Evolutionary conservation across 306 rosid species (phyloP).

Genomic region (Cicer judaicum): DNA sequence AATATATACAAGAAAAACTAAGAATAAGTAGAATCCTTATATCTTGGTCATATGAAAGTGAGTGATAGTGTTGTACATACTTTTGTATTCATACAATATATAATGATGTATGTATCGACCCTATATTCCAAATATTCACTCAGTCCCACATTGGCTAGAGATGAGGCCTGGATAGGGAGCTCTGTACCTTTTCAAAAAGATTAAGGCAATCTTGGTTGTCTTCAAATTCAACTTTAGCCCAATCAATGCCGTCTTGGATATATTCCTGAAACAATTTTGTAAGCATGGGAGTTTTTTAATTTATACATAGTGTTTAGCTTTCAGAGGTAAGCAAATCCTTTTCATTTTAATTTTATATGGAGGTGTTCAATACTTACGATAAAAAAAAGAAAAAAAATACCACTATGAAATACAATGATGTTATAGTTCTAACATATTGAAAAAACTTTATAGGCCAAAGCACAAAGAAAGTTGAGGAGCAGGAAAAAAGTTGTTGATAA

Average conservation of each 20-base stretch:
- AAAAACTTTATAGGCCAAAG: conserved; percentile 4
- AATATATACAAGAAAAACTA: not conserved
- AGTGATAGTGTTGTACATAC: not conserved
- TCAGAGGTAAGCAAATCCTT: not conserved
- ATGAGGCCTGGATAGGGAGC: conserved; percentile 14
- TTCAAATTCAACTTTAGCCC: conserved; percentile 98
- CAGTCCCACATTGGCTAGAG: not conserved
- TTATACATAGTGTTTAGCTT: conserved; percentile 17
- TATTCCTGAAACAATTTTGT: conserved; percentile 72
- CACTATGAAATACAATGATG: not conserved
- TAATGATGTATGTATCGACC: conserved; percentile 7
- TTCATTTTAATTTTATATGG: conserved; percentile 7
- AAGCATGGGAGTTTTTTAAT: conserved; percentile 14
- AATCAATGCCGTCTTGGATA: conserved; percentile 96
- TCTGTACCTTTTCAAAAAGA: conserved; percentile 90
- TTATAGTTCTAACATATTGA: not conserved
- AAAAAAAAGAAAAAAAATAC: conserved; percentile 1
- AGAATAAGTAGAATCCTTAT: not conserved
- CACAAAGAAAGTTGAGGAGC: conserved; percentile 37
- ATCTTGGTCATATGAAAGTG: not conserved
- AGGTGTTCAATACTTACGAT: conserved; percentile 5
- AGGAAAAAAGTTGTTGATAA: not conserved
- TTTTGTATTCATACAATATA: conserved; percentile 20
- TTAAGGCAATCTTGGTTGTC: conserved; percentile 97
- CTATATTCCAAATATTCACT: conserved; percentile 20